These are phyloP conservation scores for Lotmaria passim DNA, from an alignment of 208 protist genomes.

Conservation along the genomic window DNA sequence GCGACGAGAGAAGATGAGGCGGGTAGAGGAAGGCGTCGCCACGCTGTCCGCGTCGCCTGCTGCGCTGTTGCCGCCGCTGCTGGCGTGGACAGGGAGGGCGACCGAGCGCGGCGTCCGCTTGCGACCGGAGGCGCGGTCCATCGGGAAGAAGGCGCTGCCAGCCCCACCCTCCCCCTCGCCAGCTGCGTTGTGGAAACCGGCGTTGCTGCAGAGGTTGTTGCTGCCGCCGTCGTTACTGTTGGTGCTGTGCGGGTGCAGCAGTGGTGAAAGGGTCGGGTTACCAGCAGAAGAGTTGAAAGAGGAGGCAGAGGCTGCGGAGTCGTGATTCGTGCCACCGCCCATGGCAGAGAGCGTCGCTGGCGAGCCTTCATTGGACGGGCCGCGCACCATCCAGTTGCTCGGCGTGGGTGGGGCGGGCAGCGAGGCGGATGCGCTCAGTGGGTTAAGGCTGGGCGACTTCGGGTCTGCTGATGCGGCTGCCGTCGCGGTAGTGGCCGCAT, in stretches of 20 bases:
- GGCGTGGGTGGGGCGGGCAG: conserved; percentile 4
- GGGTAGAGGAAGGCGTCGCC: conserved; percentile 4
- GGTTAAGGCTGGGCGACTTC: conserved; percentile 4
- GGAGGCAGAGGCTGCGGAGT: conserved; percentile 2
- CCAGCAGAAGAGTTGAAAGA: conserved; percentile 19
- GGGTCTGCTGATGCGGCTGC: background rate
- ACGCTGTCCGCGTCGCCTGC: background rate
- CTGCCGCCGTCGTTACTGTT: background rate
- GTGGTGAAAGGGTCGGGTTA: conserved; percentile 12
- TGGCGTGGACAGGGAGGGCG: background rate
- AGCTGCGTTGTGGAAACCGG: background rate
- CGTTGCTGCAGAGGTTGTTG: conserved; percentile 6
- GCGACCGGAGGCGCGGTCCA: conserved; percentile 13
- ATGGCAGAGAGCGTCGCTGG: background rate
- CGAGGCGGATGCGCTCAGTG: background rate
- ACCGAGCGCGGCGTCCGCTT: conserved; percentile 16
- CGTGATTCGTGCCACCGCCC: background rate
- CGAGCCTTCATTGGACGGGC: background rate
- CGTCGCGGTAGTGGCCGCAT: no score
- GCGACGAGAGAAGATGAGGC: conserved; percentile 9
- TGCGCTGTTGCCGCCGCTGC: conserved; percentile 1
- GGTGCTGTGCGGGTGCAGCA: conserved; percentile 6
- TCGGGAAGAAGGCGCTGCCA: background rate
- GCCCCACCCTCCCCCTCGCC: background rate
- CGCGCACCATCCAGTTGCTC: conserved; percentile 25